Percentiles rank a stretch among this genome's conserved stretches.
phyloP scores from a whole-genome alignment of 768 basidiomycete genomes.

The Arthromyces matolae region DNA sequence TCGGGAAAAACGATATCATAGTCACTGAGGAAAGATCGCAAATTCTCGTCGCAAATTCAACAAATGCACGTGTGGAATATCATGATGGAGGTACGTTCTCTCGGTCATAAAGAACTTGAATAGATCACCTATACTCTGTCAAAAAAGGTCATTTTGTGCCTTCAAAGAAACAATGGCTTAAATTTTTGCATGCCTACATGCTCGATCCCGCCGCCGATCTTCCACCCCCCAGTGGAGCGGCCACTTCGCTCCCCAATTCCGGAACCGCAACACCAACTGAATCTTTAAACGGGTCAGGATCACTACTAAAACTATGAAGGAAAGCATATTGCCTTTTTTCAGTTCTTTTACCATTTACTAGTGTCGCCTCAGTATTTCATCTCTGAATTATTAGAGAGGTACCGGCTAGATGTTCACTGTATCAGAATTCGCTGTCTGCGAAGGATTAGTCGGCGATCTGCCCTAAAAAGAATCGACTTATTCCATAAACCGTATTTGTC shows the following conservation, averaged over 20 bases:
- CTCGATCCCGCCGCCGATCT: constrained; percentile 44
- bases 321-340: too few species aligned
- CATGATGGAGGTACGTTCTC: constrained; percentile 73
- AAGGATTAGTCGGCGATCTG: too few species aligned
- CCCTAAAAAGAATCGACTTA: too few species aligned
- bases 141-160: constrained; percentile 78
- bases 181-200: constrained; percentile 69
- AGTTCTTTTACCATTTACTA: too few species aligned
- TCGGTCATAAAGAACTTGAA: neutral
- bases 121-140: neutral
- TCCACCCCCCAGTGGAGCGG: constrained; percentile 38
- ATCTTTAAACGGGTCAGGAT: constrained; percentile 15
- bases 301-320: constrained; percentile 21
- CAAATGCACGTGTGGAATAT: constrained; percentile 60
- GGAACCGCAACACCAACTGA: constrained; percentile 44
- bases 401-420: too few species aligned
- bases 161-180: constrained; percentile 70
- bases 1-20: constrained; percentile 75
- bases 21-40: constrained; percentile 68
- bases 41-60: constrained; percentile 50
- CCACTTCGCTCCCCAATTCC: constrained; percentile 36
- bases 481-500: too few species aligned
- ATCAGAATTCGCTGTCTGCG: too few species aligned
- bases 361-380: too few species aligned
- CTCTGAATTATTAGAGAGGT: too few species aligned